phyloP scores from a whole-genome alignment of 208 protist species.

The Endotrypanum monterogeii region DNA sequence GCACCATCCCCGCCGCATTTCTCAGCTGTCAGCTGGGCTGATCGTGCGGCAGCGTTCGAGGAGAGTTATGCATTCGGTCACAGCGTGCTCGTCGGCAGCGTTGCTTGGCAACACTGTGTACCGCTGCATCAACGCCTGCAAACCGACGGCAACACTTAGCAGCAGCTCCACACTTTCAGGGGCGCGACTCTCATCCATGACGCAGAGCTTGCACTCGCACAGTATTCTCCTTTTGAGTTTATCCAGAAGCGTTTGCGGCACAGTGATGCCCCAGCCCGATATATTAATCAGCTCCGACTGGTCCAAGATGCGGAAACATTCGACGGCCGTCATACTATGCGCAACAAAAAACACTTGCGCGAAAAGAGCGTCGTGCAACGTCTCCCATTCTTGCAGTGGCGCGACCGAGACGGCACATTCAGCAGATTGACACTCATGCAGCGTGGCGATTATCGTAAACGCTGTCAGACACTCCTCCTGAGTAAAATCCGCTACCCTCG shows the following conservation, averaged over 20 bases:
- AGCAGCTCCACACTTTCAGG: conserved; percentile 13
- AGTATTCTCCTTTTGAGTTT: conserved; percentile 50
- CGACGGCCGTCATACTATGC: conserved; percentile 28
- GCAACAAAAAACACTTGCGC: conserved; percentile 51
- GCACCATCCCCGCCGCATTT: not conserved
- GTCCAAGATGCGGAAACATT: conserved; percentile 57
- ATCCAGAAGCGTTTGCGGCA: conserved; percentile 44
- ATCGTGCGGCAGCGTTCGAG: conserved; percentile 9
- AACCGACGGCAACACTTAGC: conserved; percentile 25
- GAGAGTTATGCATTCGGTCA: conserved; percentile 12
- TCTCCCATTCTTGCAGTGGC: conserved; percentile 27
- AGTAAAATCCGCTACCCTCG: conserved; percentile 27
- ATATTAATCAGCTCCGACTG: conserved; percentile 57
- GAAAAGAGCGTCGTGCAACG: conserved; percentile 57
- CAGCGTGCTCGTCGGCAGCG: conserved; percentile 22
- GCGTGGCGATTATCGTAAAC: conserved; percentile 15
- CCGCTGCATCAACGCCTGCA: conserved; percentile 40
- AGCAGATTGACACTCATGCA: conserved; percentile 14
- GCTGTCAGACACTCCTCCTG: conserved; percentile 28
- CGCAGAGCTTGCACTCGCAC: conserved; percentile 12
- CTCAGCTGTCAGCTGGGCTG: not conserved
- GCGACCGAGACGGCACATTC: conserved; percentile 17
- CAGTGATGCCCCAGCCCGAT: conserved; percentile 42
- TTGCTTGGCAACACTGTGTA: conserved; percentile 42
- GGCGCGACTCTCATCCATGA: conserved; percentile 7